Evolutionary conservation across 768 basidiomycete species (phyloP), one percentile per base, ranked within the genome.

Genomic region (Leccinum pellstonianum): DNA sequence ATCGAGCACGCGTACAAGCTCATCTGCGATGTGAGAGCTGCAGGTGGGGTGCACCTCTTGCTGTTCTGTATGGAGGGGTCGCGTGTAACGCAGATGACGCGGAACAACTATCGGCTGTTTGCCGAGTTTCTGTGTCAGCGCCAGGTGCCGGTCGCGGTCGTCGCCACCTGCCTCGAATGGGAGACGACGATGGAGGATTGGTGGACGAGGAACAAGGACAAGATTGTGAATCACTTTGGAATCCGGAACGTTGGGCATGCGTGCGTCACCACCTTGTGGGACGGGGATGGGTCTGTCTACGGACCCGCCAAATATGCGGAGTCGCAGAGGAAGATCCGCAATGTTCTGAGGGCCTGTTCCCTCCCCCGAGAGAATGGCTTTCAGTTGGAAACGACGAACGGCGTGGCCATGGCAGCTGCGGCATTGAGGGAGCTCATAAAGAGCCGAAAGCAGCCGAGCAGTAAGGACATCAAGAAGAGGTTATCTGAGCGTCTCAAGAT

Each of bases 71-170:
- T 78, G 66, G 71, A 73, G 1, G 74, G 66, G 1, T 59, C 71
- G 49, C 68, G 41, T 2, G 41, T 78, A 58, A 73, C 62, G 19
- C 63, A 68, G 15, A 60, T 67, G 0, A 59, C 66, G 27, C 64
- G 65, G 47, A 68, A 68, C 61, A 79, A 78, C 53, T 79, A 76
- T 62, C 58, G 61, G 31, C 52, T 77, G 12, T 77, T 77, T 59
- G 56, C 65, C 43, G 70, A 79, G 35, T 66, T 75, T n/a, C 66
- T 79, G 15, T 79, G 76, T 57, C 64, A 63, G 12, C 53, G 59
- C 27, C 35, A 63, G 17, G 78, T 78, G 4, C 77, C 78, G 1
- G 67, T 74, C 5, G 67, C 73, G 0, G 57, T 79, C 10, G 71
- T 74, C 5, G 62, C 77, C 46, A 78, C 76, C 2, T 71, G 75